Evolutionary conservation across 2,329 filamentous ascomycete species (phyloP).

Genomic region (Microsporum canis): DNA sequence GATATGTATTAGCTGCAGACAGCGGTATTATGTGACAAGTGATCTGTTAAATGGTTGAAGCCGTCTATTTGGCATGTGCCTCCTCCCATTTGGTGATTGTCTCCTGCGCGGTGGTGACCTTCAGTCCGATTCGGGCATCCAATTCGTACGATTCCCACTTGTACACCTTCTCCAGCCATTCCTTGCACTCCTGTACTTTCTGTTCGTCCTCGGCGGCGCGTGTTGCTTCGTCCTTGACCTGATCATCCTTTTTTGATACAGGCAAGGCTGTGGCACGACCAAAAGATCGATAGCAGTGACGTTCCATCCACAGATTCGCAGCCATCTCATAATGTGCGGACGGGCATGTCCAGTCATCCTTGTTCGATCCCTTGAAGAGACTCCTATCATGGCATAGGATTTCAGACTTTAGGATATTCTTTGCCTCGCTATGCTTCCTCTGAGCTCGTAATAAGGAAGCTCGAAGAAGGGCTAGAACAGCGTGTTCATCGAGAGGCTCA

Average conservation of each 20-base stretch:
- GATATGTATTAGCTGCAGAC: not conserved
- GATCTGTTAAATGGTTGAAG: not conserved
- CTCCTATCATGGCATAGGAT: constrained; percentile 49
- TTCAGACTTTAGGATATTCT: constrained; percentile 48
- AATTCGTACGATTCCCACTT: constrained; percentile 52
- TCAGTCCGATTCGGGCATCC: constrained; percentile 45
- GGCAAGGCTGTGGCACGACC: constrained; percentile 1
- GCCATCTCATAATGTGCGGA: constrained; percentile 79
- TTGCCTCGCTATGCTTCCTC: constrained; percentile 53
- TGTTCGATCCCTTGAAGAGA: constrained; percentile 41
- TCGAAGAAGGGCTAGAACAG: constrained; percentile 54
- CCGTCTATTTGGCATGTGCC: constrained; percentile 14
- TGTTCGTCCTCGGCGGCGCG: constrained; percentile 23
- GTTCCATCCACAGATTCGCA: constrained; percentile 65
- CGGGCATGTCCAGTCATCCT: constrained; percentile 54
- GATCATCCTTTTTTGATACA: not conserved
- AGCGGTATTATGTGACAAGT: not conserved
- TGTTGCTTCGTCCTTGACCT: not conserved
- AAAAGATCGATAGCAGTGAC: constrained; percentile 26
- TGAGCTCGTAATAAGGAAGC: constrained; percentile 56
- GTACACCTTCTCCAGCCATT: constrained; percentile 46
- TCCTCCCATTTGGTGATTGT: constrained; percentile 36
- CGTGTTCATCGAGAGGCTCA: constrained; percentile 49
- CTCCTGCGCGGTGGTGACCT: constrained; percentile 37
- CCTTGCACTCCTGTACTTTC: constrained; percentile 42